phyloP scores from a whole-genome alignment of 2,329 filamentous ascomycete genomes.

The Lasiodiplodia sp. region DNA sequence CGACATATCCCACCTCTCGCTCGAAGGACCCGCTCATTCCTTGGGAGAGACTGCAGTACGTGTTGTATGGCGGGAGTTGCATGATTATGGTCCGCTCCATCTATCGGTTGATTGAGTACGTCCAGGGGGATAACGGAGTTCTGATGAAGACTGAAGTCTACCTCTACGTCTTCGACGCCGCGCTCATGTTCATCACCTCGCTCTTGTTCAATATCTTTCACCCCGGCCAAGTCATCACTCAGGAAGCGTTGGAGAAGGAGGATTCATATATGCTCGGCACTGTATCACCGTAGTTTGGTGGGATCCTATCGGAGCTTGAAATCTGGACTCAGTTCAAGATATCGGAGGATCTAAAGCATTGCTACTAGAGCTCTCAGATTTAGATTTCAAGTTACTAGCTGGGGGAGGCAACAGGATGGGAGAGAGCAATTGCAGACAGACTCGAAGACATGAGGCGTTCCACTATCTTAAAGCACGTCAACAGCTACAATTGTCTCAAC shows the following conservation, averaged over 20 bases:
- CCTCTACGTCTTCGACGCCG: conserved; percentile 57
- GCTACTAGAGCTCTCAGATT: too few species aligned
- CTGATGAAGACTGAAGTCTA: conserved; percentile 55
- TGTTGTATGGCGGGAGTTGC: conserved; percentile 52
- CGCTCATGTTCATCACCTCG: conserved; percentile 54
- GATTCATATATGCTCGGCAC: background rate
- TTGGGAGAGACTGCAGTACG: conserved; percentile 46
- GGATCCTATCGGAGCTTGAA: too few species aligned
- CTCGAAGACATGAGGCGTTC: too few species aligned
- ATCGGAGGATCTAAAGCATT: too few species aligned
- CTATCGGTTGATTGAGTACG: conserved; percentile 59
- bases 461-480: too few species aligned
- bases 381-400: too few species aligned
- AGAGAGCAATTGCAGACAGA: too few species aligned
- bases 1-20: background rate
- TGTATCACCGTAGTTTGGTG: background rate
- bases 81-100: conserved; percentile 59
- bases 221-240: conserved; percentile 40
- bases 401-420: too few species aligned
- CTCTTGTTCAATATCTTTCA: conserved; percentile 48
- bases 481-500: too few species aligned
- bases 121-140: conserved; percentile 53
- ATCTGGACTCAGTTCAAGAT: too few species aligned
- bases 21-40: conserved; percentile 32
- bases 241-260: background rate